phyloP scores from a whole-genome alignment of 306 rosid species.

The Acacia melanoxylon region DNA sequence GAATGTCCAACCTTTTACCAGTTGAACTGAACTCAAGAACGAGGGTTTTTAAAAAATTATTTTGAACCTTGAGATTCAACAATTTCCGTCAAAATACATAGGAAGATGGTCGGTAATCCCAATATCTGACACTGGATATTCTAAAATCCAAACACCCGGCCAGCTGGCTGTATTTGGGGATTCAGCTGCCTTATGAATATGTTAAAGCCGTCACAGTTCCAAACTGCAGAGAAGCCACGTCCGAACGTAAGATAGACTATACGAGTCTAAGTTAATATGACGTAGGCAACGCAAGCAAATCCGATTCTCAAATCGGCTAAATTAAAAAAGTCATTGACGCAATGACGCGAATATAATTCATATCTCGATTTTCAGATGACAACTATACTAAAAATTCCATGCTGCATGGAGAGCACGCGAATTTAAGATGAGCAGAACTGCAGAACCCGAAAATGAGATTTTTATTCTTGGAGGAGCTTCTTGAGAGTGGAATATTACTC shows the following conservation, averaged over 20 bases:
- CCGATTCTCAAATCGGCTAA: background rate
- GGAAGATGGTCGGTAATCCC: background rate
- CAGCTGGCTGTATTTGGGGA: slow-evolving; percentile 7
- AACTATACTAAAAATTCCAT: background rate
- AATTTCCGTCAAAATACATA: background rate
- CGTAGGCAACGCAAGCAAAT: background rate
- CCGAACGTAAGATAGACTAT: background rate
- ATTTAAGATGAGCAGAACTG: background rate
- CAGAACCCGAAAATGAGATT: background rate
- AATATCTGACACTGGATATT: slow-evolving; percentile 25
- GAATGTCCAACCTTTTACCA: no score
- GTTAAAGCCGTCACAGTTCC: background rate
- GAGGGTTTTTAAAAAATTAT: no score
- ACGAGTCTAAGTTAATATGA: background rate
- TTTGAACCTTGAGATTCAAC: background rate
- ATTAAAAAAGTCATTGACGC: background rate
- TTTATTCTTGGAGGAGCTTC: background rate
- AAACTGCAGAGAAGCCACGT: background rate
- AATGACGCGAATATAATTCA: background rate
- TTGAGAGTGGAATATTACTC: slow-evolving; percentile 11
- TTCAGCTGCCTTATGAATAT: background rate
- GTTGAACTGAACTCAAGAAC: no score
- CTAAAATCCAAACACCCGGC: background rate
- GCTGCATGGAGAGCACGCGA: background rate
- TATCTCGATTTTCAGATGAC: background rate